These are phyloP conservation scores for Mrakia hoshinonis DNA, from an alignment of 768 basidiomycete species.

Conservation along the genomic window DNA sequence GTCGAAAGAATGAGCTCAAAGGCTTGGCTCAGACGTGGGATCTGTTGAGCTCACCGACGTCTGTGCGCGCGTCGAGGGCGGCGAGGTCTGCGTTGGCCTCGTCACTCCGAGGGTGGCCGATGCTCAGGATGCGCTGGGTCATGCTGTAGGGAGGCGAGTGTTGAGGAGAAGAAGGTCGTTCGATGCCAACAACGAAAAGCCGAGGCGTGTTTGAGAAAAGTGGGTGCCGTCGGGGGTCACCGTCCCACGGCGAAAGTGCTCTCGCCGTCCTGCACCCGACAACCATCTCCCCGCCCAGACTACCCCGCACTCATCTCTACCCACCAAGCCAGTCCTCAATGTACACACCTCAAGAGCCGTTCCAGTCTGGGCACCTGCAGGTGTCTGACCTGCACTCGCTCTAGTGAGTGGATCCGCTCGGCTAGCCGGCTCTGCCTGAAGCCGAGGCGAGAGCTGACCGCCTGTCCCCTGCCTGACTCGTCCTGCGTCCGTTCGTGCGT, in stretches of 20 bases:
- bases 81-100: conserved; percentile 9
- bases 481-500: not conserved
- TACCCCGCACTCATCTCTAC: not conserved
- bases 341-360: conserved; percentile 64
- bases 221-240: too few relatives aligned
- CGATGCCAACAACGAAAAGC: not conserved
- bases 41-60: not conserved
- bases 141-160: not conserved
- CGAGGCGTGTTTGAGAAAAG: too few relatives aligned
- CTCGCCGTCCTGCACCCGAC: too few relatives aligned
- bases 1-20: not conserved
- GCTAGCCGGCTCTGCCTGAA: not conserved
- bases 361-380: conserved; percentile 56
- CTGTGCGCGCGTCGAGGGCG: not conserved
- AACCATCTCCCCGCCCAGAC: not conserved
- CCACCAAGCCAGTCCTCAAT: conserved; percentile 40
- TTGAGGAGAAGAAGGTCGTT: not conserved
- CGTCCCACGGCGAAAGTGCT: too few relatives aligned
- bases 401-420: conserved; percentile 49
- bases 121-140: not conserved
- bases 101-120: not conserved
- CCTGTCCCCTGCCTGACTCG: not conserved
- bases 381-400: conserved; percentile 67
- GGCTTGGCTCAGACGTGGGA: not conserved
- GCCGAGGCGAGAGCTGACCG: not conserved